phyloP scores from a whole-genome alignment of 2,329 filamentous ascomycete species.

The Sporothrix globosa region DNA sequence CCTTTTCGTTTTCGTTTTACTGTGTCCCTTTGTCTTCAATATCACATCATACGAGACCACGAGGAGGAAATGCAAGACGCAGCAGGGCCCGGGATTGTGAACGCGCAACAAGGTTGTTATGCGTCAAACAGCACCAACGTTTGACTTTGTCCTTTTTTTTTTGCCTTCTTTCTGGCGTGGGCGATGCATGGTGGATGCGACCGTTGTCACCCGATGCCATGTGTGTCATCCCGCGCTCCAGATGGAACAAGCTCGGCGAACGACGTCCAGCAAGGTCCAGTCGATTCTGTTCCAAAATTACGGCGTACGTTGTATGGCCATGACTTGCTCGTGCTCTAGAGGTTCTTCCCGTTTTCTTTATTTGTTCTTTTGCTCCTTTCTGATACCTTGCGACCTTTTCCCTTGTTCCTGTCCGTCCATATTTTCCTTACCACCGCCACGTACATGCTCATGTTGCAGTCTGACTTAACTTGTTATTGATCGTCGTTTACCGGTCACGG shows the following conservation, averaged over 20 bases:
- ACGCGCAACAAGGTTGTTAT: too few relatives aligned
- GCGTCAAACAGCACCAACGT: neutral
- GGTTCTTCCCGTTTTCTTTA: neutral
- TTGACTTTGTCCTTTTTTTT: neutral
- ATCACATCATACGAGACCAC: conserved; percentile 23
- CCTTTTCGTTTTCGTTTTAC: neutral
- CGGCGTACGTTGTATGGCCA: neutral
- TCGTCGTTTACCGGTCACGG: neutral
- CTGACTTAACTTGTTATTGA: too few relatives aligned
- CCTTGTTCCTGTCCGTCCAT: neutral
- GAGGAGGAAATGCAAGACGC: neutral
- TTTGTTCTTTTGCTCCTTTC: neutral
- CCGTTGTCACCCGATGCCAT: conserved; percentile 14
- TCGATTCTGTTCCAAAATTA: neutral
- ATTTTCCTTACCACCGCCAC: conserved; percentile 21
- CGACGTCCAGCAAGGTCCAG: neutral
- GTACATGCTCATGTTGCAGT: conserved; percentile 13
- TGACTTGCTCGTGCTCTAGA: conserved; percentile 1
- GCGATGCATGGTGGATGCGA: neutral
- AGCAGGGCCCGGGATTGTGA: conserved; percentile 1
- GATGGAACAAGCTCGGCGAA: neutral
- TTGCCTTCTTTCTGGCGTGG: neutral
- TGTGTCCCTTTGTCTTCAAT: neutral
- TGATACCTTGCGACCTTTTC: neutral
- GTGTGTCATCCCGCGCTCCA: conserved; percentile 25